phyloP scores from a whole-genome alignment of 495 filamentous ascomycete species.

The Penicillium samsonianum region DNA sequence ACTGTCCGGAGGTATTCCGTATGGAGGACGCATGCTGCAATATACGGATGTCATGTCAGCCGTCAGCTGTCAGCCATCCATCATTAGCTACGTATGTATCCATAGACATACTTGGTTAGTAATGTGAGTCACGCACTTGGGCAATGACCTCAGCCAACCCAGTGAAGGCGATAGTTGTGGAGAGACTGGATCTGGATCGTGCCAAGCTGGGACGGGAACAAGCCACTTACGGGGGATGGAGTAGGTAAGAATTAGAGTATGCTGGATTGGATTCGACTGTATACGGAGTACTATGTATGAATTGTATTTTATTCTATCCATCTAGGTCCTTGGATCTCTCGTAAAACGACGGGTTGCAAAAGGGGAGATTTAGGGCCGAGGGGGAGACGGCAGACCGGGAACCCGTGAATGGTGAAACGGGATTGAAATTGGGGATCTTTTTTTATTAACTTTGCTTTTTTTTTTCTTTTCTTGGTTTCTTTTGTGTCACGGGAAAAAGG shows the following conservation, averaged over 20 bases:
- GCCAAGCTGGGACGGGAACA: neutral
- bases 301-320: neutral
- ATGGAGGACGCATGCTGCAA: no score
- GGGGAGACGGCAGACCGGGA: neutral
- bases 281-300: neutral
- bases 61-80: no score
- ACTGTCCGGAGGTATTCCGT: neutral
- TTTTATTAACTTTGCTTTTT: neutral
- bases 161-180: neutral
- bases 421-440: neutral
- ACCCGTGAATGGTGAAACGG: neutral
- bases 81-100: neutral
- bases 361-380: neutral
- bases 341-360: conserved; percentile 1
- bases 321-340: neutral
- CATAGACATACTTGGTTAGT: neutral
- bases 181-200: conserved; percentile 1
- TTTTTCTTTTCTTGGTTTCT: neutral
- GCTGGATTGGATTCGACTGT: neutral
- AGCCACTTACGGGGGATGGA: neutral
- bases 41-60: neutral
- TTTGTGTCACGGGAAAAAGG: neutral
- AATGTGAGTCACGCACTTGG: neutral
- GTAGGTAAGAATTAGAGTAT: neutral
- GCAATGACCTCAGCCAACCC: neutral